Conservation (phyloP, 495 filamentous ascomycete genomes). For the Hypomontagnella monticulosa region DNA sequence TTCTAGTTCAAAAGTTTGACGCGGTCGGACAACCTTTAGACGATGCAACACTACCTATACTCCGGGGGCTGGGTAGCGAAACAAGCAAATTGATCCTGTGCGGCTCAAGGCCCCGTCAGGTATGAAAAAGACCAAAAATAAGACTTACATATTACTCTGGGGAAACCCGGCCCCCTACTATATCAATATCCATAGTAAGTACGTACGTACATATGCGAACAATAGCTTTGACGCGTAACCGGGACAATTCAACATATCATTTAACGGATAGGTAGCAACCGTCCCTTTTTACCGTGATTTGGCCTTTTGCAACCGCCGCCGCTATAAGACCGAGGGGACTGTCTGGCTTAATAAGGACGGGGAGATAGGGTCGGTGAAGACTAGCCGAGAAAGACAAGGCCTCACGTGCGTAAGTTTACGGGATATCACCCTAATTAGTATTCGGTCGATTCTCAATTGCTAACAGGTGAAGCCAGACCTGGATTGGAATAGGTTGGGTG, state of each 20-base stretch:
- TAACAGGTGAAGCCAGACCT: slow-evolving; percentile 18
- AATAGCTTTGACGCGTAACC: slow-evolving; percentile 1
- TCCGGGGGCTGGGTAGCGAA: not conserved
- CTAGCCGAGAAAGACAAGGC: slow-evolving; percentile 30
- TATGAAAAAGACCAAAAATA: slow-evolving; percentile 15
- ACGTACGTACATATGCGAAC: not conserved
- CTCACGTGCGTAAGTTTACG: slow-evolving; percentile 29
- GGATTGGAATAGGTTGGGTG: slow-evolving; percentile 23
- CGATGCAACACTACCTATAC: slow-evolving; percentile 14
- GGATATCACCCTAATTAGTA: slow-evolving; percentile 25
- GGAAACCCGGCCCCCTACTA: slow-evolving; percentile 27
- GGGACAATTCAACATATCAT: slow-evolving; percentile 9
- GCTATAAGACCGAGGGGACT: slow-evolving; percentile 31
- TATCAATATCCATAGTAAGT: not conserved
- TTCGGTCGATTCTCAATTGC: slow-evolving; percentile 19
- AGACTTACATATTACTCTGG: slow-evolving; percentile 23
- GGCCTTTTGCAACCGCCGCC: slow-evolving; percentile 20
- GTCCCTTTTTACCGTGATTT: slow-evolving; percentile 25
- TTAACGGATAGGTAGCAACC: slow-evolving; percentile 1
- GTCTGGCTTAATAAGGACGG: not conserved
- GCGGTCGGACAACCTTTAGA: slow-evolving; percentile 15
- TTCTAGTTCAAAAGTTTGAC: slow-evolving; percentile 7
- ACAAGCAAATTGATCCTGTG: slow-evolving; percentile 11
- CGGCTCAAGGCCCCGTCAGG: slow-evolving; percentile 19
- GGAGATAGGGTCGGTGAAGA: slow-evolving; percentile 13